Evolutionary conservation across 1,139 yeast genomes (phyloP).

Genomic region (Debaryomycetaceae sp.): DNA sequence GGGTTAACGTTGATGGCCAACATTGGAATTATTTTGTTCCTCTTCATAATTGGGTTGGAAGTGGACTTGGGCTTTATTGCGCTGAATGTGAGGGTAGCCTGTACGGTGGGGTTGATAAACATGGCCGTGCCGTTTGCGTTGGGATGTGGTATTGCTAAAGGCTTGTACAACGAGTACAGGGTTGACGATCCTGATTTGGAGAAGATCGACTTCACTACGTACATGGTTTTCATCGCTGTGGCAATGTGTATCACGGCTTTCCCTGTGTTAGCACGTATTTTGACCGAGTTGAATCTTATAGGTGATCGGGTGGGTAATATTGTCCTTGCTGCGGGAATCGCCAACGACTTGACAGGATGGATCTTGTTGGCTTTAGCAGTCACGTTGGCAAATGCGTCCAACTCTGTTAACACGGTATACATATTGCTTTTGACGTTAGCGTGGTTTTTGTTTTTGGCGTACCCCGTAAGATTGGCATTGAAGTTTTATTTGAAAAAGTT

Average conservation of each 20-base stretch:
- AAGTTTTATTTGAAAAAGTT: slow-evolving; percentile 39
- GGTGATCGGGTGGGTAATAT: slow-evolving; percentile 76
- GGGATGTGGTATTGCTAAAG: slow-evolving; percentile 69
- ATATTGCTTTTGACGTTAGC: slow-evolving; percentile 62
- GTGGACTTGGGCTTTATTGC: slow-evolving; percentile 65
- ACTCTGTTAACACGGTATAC: slow-evolving; percentile 65
- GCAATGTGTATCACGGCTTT: slow-evolving; percentile 82
- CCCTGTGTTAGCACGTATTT: slow-evolving; percentile 76
- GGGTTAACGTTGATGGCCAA: slow-evolving; percentile 67
- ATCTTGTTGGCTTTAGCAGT: slow-evolving; percentile 70
- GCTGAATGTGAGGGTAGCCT: slow-evolving; percentile 57
- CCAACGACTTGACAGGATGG: slow-evolving; percentile 83
- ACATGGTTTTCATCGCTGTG: slow-evolving; percentile 73
- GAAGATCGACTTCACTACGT: slow-evolving; percentile 60
- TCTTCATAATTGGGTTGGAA: slow-evolving; percentile 75
- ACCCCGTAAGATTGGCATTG: slow-evolving; percentile 52
- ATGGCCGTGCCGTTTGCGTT: slow-evolving; percentile 76
- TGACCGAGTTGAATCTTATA: slow-evolving; percentile 66
- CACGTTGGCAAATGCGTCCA: slow-evolving; percentile 70
- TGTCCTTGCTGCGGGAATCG: slow-evolving; percentile 76
- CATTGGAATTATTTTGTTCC: slow-evolving; percentile 66
- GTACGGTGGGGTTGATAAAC: slow-evolving; percentile 64
- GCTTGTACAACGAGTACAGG: slow-evolving; percentile 57
- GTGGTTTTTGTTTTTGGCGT: slow-evolving; percentile 60
- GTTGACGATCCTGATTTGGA: slow-evolving; percentile 23